phyloP scores from a whole-genome alignment of 1,284 basidiomycete genomes.

The Fistulinella cinereoalba region DNA sequence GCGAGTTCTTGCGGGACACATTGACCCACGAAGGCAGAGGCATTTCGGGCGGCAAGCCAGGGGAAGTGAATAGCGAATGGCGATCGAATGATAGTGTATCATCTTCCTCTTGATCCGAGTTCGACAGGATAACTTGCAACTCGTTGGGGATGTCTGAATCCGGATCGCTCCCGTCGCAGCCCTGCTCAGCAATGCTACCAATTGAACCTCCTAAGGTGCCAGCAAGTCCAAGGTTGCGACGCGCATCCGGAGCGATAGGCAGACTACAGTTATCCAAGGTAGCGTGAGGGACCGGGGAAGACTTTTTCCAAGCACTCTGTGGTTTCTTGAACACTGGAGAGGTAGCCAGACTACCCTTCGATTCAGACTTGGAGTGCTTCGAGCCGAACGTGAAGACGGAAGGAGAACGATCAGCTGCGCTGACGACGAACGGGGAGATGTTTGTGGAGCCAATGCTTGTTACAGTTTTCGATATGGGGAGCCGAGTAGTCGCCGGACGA shows the following conservation, averaged over 20 bases:
- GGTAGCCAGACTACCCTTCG: constrained; percentile 32
- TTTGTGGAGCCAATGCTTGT: constrained; percentile 5
- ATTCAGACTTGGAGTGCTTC: constrained; percentile 30
- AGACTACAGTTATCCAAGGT: constrained; percentile 19
- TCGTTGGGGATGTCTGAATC: constrained; percentile 78
- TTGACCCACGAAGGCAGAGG: constrained; percentile 36
- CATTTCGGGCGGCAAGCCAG: constrained; percentile 41
- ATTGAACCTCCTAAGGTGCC: constrained; percentile 64
- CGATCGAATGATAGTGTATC: constrained; percentile 44
- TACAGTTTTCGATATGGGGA: constrained; percentile 15
- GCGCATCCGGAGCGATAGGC: constrained; percentile 49
- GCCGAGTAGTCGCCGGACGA: constrained; percentile 42
- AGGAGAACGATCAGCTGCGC: constrained; percentile 34
- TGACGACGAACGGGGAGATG: constrained; percentile 14
- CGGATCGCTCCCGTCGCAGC: constrained; percentile 53
- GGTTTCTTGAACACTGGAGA: constrained; percentile 52
- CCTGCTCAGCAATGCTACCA: constrained; percentile 40
- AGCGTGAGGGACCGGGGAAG: constrained; percentile 32
- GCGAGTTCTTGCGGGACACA: constrained; percentile 17
- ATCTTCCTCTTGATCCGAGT: constrained; percentile 42
- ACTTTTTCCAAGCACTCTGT: constrained; percentile 34
- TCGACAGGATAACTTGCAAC: constrained; percentile 60
- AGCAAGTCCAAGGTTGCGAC: constrained; percentile 55
- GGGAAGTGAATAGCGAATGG: constrained; percentile 33
- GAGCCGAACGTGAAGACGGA: constrained; percentile 53